phyloP scores from a whole-genome alignment of 2,329 filamentous ascomycete genomes.

The Colletotrichum karsti region DNA sequence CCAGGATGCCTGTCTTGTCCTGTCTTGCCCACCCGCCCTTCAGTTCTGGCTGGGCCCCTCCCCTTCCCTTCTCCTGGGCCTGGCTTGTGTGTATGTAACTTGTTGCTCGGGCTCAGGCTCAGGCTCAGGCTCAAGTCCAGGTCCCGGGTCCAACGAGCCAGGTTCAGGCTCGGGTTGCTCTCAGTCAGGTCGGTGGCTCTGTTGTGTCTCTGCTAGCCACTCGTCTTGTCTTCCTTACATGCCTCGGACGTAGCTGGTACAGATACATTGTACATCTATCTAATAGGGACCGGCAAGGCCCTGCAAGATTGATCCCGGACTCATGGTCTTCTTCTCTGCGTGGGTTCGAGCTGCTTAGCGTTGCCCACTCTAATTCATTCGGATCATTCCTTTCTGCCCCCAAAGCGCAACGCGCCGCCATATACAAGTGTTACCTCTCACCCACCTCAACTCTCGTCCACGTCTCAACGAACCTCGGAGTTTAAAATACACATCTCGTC shows the following conservation, averaged over 20 bases:
- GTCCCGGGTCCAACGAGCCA: too few relatives aligned
- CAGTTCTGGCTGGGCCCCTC: conserved; percentile 3
- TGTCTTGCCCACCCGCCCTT: background rate
- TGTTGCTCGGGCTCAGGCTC: background rate
- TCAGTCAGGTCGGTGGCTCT: background rate
- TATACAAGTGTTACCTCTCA: conserved; percentile 9
- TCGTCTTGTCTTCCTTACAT: conserved; percentile 1
- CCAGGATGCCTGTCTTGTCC: conserved; percentile 13
- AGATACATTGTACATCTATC: too few relatives aligned
- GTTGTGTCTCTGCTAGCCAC: background rate
- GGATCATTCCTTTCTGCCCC: background rate
- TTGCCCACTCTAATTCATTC: conserved; percentile 1
- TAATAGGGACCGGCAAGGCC: conserved; percentile 5
- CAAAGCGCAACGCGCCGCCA: background rate
- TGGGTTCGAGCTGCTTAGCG: conserved; percentile 11
- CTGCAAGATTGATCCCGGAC: conserved; percentile 11
- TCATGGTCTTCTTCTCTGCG: conserved; percentile 6
- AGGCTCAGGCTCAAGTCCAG: too few relatives aligned
- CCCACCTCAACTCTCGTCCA: background rate
- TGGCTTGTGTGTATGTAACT: too few relatives aligned
- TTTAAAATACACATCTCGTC: conserved; percentile 15
- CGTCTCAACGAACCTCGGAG: background rate
- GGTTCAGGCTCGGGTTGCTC: background rate
- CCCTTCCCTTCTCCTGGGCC: background rate
- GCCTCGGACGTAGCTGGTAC: conserved; percentile 10